A percentile compares a stretch with the other conserved stretches of the same genome.
Evolutionary conservation across 2,329 filamentous ascomycete species (phyloP).

Genomic region (Emmonsiellopsis sp.): DNA sequence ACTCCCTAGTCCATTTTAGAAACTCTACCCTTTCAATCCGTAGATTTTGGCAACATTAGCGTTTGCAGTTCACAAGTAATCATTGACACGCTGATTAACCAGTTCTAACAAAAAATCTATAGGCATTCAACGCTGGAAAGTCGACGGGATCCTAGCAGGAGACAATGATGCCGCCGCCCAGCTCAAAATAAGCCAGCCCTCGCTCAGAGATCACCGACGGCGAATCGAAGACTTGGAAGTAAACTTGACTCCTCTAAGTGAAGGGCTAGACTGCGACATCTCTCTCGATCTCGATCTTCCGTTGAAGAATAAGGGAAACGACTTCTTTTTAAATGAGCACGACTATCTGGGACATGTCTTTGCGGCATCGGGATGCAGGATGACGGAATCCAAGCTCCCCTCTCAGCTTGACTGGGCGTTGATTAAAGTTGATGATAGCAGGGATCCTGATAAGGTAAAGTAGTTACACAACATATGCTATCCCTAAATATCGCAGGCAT

Average conservation of each 20-base stretch:
- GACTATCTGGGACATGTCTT: background rate
- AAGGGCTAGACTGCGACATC: background rate
- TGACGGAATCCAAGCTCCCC: background rate
- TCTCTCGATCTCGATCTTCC: background rate
- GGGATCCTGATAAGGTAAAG: background rate
- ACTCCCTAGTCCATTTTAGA: too few relatives aligned
- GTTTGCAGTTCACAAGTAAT: too few relatives aligned
- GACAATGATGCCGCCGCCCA: background rate
- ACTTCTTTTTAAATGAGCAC: background rate
- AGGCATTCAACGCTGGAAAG: too few relatives aligned
- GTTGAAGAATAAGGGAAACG: background rate
- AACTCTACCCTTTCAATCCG: too few relatives aligned
- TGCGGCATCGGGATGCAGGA: background rate
- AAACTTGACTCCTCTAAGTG: background rate
- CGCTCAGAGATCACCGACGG: background rate
- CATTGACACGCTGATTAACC: too few relatives aligned
- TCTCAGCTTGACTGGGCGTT: conserved; percentile 1
- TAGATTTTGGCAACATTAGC: too few relatives aligned
- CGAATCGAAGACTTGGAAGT: background rate
- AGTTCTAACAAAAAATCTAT: too few relatives aligned
- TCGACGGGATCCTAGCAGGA: background rate
- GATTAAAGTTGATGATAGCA: background rate
- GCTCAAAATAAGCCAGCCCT: background rate
- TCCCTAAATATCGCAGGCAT: background rate
- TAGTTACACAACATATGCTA: background rate